phyloP scores from a whole-genome alignment of 2,329 filamentous ascomycete genomes.

The Sporothrix schenckii region DNA sequence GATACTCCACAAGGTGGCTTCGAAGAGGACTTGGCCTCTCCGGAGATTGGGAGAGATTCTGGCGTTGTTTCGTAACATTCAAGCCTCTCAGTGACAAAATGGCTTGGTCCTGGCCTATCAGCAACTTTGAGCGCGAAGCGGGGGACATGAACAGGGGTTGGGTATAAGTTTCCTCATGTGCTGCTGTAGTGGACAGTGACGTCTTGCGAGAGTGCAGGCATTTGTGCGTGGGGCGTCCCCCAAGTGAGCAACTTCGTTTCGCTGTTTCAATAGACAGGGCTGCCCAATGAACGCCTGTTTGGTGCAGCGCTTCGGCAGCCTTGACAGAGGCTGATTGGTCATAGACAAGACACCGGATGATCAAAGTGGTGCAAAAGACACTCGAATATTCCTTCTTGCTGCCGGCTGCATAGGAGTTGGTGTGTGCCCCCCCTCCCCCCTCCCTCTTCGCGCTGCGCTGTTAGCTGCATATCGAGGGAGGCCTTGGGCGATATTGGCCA shows the following conservation, averaged over 20 bases:
- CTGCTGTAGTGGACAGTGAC: not conserved
- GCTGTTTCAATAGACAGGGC: slow-evolving; percentile 2
- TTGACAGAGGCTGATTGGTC: slow-evolving; percentile 22
- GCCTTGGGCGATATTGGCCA: not conserved
- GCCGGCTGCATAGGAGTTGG: not conserved
- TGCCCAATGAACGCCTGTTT: slow-evolving; percentile 2
- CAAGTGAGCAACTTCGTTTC: not conserved
- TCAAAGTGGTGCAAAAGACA: not conserved
- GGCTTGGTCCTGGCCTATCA: not conserved
- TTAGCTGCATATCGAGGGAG: not conserved
- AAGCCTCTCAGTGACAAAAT: not conserved
- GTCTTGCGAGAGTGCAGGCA: not conserved
- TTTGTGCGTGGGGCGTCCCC: slow-evolving; percentile 1
- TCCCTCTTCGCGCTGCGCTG: not conserved
- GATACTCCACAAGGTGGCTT: not conserved
- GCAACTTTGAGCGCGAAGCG: not conserved
- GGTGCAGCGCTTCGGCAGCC: not conserved
- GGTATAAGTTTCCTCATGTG: not conserved
- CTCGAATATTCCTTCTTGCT: not conserved
- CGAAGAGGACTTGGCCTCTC: not conserved
- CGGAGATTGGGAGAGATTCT: not conserved
- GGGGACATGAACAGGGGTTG: not conserved
- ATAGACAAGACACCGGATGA: too few relatives aligned
- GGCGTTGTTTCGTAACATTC: not conserved
- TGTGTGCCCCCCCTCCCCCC: slow-evolving; percentile 2